Conservation (phyloP, 2,329 filamentous ascomycete species). For the Fusarium metavorans region DNA sequence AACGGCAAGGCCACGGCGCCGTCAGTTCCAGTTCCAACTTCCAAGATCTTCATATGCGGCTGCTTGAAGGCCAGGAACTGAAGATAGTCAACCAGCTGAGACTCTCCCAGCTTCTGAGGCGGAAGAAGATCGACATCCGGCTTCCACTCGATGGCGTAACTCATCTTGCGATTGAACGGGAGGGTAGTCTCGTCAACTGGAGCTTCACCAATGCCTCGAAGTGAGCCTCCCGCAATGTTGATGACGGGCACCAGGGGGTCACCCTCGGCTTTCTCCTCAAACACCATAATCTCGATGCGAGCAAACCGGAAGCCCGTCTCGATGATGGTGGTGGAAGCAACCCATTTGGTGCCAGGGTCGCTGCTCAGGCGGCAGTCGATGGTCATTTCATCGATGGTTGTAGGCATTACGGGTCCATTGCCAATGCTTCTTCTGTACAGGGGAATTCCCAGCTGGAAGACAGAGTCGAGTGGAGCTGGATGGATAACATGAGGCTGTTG, state of each 20-base stretch:
- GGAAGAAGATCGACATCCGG: constrained; percentile 16
- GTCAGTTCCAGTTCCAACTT: constrained; percentile 1
- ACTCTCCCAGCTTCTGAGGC: background rate
- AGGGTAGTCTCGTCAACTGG: constrained; percentile 10
- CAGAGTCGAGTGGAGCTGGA: constrained; percentile 50
- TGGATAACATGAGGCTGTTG: constrained; percentile 49
- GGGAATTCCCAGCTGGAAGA: constrained; percentile 45
- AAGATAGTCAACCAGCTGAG: constrained; percentile 6
- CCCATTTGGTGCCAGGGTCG: constrained; percentile 20
- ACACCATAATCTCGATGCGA: constrained; percentile 15
- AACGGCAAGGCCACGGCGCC: background rate
- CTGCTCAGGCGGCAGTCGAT: constrained; percentile 16
- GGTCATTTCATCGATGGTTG: constrained; percentile 18
- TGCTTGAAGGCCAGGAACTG: constrained; percentile 22
- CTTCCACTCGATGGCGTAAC: constrained; percentile 20
- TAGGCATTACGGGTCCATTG: constrained; percentile 26
- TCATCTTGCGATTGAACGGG: constrained; percentile 24
- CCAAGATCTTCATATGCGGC: constrained; percentile 25
- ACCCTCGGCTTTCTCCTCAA: constrained; percentile 9
- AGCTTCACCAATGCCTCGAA: constrained; percentile 19
- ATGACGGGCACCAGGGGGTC: constrained; percentile 4
- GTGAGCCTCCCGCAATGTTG: constrained; percentile 12
- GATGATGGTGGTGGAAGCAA: constrained; percentile 9
- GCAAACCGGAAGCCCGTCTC: constrained; percentile 22
- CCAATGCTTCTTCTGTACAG: constrained; percentile 14